These are phyloP conservation scores for Ophiostoma novo-ulmi DNA, from an alignment of 2,329 filamentous ascomycete genomes.

Conservation along the genomic window DNA sequence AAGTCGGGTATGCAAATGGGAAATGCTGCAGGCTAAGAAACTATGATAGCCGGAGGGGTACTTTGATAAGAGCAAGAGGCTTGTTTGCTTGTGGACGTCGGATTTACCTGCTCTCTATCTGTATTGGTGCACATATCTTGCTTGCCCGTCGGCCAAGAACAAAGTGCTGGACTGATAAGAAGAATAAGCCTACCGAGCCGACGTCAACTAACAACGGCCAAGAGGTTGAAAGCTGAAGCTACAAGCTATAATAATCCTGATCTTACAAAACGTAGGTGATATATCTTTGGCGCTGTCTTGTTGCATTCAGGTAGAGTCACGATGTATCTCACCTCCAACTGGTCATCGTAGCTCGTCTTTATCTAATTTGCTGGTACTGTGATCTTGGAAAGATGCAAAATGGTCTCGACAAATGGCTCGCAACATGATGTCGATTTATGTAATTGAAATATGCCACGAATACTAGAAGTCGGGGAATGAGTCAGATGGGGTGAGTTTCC, in stretches of 20 bases:
- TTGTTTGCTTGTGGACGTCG: background rate
- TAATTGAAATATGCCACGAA: background rate
- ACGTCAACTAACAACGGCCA: background rate
- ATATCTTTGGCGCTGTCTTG: background rate
- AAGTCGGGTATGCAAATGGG: background rate
- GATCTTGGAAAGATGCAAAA: background rate
- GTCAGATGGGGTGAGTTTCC: background rate
- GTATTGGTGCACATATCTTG: background rate
- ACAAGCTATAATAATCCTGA: background rate
- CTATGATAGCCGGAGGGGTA: background rate
- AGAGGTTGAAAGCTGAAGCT: background rate
- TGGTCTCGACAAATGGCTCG: background rate
- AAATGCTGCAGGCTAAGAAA: background rate
- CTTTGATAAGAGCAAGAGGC: background rate
- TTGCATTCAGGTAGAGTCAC: background rate
- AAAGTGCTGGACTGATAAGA: background rate
- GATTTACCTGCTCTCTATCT: background rate
- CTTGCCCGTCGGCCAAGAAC: background rate
- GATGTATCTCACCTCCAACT: background rate
- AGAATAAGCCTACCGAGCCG: background rate
- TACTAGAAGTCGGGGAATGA: background rate
- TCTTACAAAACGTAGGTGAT: background rate
- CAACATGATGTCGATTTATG: background rate
- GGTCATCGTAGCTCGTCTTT: background rate
- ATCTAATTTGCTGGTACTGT: background rate